phyloP scores from a whole-genome alignment of 345 rosid genomes.

The Hibiscus mutabilis region DNA sequence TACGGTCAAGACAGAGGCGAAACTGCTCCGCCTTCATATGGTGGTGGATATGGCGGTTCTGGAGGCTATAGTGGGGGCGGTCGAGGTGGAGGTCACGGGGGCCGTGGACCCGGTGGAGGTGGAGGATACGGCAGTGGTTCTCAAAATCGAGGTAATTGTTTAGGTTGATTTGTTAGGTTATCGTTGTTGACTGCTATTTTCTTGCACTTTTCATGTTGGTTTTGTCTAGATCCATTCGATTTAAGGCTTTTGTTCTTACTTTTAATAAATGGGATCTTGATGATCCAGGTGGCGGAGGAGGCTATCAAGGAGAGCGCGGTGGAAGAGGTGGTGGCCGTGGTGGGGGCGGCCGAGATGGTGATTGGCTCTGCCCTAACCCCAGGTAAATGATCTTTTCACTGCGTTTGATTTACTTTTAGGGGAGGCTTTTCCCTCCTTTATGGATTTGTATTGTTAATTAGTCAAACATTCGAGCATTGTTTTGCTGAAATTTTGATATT shows the following conservation, averaged over 20 bases:
- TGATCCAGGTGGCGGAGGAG: conserved; percentile 33
- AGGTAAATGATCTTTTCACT: conserved; percentile 33
- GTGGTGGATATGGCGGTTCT: neutral
- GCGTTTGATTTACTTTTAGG: neutral
- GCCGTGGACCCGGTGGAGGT: conserved; percentile 33
- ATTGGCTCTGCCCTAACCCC: conserved; percentile 91
- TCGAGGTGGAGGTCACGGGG: conserved; percentile 37
- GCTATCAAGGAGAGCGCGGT: conserved; percentile 68
- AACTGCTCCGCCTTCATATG: conserved; percentile 4
- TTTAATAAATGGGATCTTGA: conserved; percentile 5
- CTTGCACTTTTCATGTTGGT: neutral
- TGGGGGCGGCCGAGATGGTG: conserved; percentile 89
- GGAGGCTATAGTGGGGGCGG: conserved; percentile 21
- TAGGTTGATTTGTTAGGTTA: conserved; percentile 16
- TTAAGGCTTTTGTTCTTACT: neutral
- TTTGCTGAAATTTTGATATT: neutral
- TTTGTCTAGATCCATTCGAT: neutral
- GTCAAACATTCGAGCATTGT: neutral
- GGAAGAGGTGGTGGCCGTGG: conserved; percentile 56
- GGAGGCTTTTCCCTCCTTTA: neutral
- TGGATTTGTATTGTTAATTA: neutral
- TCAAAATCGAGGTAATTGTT: conserved; percentile 39
- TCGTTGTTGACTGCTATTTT: neutral
- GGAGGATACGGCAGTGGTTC: conserved; percentile 53
- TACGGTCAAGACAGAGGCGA: conserved; percentile 7